A percentile compares a stretch with the other conserved stretches of the same genome.
Evolutionary conservation across 1,139 yeast genomes (phyloP).

Genomic region (Sugiyamaella grinbergsii): DNA sequence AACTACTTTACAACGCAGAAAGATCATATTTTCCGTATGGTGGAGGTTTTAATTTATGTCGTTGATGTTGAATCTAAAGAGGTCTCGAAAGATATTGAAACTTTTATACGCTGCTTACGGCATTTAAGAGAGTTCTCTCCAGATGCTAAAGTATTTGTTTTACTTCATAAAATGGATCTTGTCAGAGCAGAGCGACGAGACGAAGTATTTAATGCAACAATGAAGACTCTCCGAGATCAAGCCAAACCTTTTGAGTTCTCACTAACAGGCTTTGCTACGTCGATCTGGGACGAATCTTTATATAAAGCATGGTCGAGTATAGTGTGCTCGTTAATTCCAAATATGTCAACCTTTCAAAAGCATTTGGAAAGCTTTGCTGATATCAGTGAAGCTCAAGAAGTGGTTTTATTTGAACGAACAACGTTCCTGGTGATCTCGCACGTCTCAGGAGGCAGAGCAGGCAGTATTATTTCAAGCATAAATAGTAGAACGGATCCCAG

Average conservation of each 20-base stretch:
- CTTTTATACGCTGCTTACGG: slow-evolving; percentile 79
- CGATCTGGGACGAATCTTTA: slow-evolving; percentile 96
- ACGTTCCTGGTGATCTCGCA: slow-evolving; percentile 88
- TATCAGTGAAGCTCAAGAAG: slow-evolving; percentile 83
- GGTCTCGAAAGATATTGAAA: slow-evolving; percentile 89
- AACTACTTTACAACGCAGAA: slow-evolving; percentile 85
- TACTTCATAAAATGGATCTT: slow-evolving; percentile 94
- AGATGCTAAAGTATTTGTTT: slow-evolving; percentile 85
- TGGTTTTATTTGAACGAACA: slow-evolving; percentile 87
- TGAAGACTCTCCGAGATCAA: slow-evolving; percentile 75
- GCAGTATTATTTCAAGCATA: slow-evolving; percentile 1
- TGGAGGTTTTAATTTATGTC: slow-evolving; percentile 94
- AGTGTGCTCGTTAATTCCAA: slow-evolving; percentile 92
- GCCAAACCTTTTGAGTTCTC: slow-evolving; percentile 78
- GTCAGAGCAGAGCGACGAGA: slow-evolving; percentile 86
- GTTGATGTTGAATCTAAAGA: slow-evolving; percentile 94
- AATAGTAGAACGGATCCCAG: slow-evolving; percentile 22
- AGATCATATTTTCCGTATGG: slow-evolving; percentile 92
- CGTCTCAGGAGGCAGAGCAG: slow-evolving; percentile 34
- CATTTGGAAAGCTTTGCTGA: slow-evolving; percentile 74
- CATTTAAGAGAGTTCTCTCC: slow-evolving; percentile 86
- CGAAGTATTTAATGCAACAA: slow-evolving; percentile 79
- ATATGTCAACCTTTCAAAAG: slow-evolving; percentile 77
- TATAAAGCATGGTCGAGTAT: slow-evolving; percentile 97
- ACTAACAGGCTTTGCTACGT: slow-evolving; percentile 88